Percentiles rank a stretch among this genome's conserved stretches.
phyloP scores from a whole-genome alignment of 768 basidiomycete species.

The Rhodotorula babjevae region DNA sequence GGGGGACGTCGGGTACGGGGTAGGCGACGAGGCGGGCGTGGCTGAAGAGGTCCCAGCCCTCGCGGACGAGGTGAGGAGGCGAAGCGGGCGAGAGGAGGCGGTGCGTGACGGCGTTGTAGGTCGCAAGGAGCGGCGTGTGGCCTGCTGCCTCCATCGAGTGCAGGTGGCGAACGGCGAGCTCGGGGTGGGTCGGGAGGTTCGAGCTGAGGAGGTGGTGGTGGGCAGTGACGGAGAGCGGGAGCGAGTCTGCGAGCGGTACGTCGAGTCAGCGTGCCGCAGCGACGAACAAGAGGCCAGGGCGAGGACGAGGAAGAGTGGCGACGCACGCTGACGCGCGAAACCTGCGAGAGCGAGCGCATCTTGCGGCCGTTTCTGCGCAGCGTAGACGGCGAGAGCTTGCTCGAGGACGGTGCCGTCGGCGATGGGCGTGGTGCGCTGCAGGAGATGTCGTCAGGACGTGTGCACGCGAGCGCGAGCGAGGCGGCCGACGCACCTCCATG shows the following conservation, averaged over 20 bases:
- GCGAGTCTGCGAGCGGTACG: constrained; percentile 11
- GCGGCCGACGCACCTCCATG: constrained; percentile 52
- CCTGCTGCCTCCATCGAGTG: constrained; percentile 66
- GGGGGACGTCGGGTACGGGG: constrained; percentile 62
- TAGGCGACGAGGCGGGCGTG: constrained; percentile 97
- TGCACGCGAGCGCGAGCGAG: too few species aligned
- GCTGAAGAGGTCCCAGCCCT: constrained; percentile 88
- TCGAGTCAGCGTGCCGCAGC: too few species aligned
- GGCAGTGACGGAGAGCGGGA: constrained; percentile 51
- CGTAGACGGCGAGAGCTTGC: constrained; percentile 54
- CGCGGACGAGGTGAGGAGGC: constrained; percentile 56
- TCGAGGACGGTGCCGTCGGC: constrained; percentile 54
- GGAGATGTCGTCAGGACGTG: neutral
- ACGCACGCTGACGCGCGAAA: constrained; percentile 52
- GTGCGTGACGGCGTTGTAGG: constrained; percentile 65
- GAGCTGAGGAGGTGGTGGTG: constrained; percentile 61
- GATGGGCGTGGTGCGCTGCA: constrained; percentile 51
- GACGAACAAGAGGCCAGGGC: too few species aligned
- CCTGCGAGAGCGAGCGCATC: constrained; percentile 54
- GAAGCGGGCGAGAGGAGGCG: constrained; percentile 46
- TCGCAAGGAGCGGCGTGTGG: constrained; percentile 63
- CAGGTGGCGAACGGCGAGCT: constrained; percentile 62
- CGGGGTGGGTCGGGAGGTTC: constrained; percentile 55
- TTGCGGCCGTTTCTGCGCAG: constrained; percentile 51
- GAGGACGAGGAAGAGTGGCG: neutral